phyloP scores from a whole-genome alignment of 257 asterid genomes.

The Primulina huaijiensis region DNA sequence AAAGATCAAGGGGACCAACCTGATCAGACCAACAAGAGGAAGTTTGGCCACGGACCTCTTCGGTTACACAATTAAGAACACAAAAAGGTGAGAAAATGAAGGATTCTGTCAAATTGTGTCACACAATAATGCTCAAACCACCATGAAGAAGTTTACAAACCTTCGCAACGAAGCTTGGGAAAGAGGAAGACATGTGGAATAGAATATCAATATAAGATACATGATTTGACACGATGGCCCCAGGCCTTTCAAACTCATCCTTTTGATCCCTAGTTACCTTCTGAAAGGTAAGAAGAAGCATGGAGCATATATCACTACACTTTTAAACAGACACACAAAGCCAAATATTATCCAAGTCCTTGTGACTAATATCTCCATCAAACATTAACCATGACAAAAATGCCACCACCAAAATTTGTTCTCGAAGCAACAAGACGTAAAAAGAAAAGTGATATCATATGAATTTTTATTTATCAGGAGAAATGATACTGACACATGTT shows the following conservation, averaged over 20 bases:
- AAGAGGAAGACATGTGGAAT: conserved; percentile 81
- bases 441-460: not conserved
- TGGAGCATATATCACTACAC: conserved; percentile 21
- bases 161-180: conserved; percentile 98
- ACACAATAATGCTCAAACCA: not conserved
- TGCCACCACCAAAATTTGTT: conserved; percentile 1
- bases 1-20: conserved; percentile 22
- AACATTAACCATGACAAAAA: conserved; percentile 13
- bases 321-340: conserved; percentile 7
- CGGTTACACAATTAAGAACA: conserved; percentile 38
- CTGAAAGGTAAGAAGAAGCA: conserved; percentile 40
- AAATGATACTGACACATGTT: not conserved
- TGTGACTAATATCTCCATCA: conserved; percentile 21
- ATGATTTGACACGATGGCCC: conserved; percentile 83
- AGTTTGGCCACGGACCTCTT: conserved; percentile 98
- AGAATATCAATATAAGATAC: conserved; percentile 87
- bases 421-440: conserved; percentile 10
- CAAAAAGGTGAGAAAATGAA: not conserved
- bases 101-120: not conserved
- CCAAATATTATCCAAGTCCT: conserved; percentile 7
- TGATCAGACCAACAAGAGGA: conserved; percentile 96
- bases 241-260: conserved; percentile 62
- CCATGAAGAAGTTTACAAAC: conserved; percentile 38
- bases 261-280: conserved; percentile 35
- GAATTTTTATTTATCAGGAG: not conserved